phyloP scores from a whole-genome alignment of 352 stramenopile species.

The Saprolegnia diclina region DNA sequence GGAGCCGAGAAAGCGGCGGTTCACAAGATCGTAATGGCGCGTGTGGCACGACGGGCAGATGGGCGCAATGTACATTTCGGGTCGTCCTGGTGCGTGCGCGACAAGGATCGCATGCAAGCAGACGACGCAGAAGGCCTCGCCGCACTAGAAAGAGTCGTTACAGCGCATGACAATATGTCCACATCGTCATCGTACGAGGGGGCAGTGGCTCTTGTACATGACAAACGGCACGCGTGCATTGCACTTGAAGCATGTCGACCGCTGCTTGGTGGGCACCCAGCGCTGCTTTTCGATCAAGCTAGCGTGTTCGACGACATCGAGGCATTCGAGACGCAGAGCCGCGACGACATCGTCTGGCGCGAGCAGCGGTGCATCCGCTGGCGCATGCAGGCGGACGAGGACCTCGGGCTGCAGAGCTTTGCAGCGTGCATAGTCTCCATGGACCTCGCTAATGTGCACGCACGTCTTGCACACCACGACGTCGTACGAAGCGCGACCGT shows the following conservation, averaged over 20 bases:
- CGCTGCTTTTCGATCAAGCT: slow-evolving; percentile 55
- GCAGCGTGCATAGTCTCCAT: not conserved
- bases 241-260: slow-evolving; percentile 37
- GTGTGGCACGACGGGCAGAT: slow-evolving; percentile 6
- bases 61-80: slow-evolving; percentile 16
- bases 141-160: no score
- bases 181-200: no score
- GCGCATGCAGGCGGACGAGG: not conserved
- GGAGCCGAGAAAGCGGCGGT: not conserved
- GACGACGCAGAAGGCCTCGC: slow-evolving; percentile 8
- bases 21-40: not conserved
- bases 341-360: not conserved
- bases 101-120: slow-evolving; percentile 8
- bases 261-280: slow-evolving; percentile 52
- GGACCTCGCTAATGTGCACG: slow-evolving; percentile 12
- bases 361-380: not conserved
- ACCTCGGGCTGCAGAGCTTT: not conserved
- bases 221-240: not conserved
- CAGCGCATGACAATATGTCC: no score
- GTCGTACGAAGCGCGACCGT: slow-evolving; percentile 65
- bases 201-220: not conserved
- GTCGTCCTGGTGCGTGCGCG: not conserved
- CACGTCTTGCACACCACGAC: slow-evolving; percentile 86
- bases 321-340: not conserved
- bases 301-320: not conserved